phyloP scores from a whole-genome alignment of 2,329 filamentous ascomycete species.

The Aspergillus sp. region DNA sequence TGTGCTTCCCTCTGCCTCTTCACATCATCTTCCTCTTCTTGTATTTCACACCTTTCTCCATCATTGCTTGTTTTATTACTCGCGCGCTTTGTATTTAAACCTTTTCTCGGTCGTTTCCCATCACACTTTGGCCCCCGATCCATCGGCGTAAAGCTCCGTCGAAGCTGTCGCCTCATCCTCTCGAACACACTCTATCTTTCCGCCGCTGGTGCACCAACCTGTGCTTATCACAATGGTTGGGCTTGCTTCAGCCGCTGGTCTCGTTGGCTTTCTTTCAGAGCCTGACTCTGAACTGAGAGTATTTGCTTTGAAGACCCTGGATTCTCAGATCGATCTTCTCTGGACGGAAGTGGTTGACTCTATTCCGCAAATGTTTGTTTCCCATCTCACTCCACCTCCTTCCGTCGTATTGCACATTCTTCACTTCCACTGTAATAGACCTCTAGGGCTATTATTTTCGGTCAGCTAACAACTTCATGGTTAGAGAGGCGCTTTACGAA shows the following conservation, averaged over 20 bases:
- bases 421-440: not conserved
- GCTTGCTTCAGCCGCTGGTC: conserved; percentile 88
- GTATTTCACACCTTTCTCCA: conserved; percentile 8
- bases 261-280: conserved; percentile 92
- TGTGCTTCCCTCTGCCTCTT: conserved; percentile 25
- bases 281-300: conserved; percentile 91
- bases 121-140: conserved; percentile 16
- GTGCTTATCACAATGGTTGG: conserved; percentile 69
- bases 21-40: not conserved
- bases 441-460: not conserved
- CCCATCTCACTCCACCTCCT: not conserved
- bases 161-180: conserved; percentile 34
- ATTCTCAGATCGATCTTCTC: conserved; percentile 93
- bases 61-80: conserved; percentile 20
- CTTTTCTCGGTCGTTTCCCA: conserved; percentile 12
- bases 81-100: conserved; percentile 22
- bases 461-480: conserved; percentile 16
- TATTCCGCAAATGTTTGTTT: conserved; percentile 83
- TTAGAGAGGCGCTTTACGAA: conserved; percentile 93
- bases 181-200: conserved; percentile 24
- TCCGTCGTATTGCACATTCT: not conserved
- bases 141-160: conserved; percentile 27
- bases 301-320: conserved; percentile 91
- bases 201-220: conserved; percentile 12
- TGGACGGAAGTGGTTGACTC: conserved; percentile 96